Conservation (phyloP, 352 stramenopile species). For the Globisporangium spiculum region DNA sequence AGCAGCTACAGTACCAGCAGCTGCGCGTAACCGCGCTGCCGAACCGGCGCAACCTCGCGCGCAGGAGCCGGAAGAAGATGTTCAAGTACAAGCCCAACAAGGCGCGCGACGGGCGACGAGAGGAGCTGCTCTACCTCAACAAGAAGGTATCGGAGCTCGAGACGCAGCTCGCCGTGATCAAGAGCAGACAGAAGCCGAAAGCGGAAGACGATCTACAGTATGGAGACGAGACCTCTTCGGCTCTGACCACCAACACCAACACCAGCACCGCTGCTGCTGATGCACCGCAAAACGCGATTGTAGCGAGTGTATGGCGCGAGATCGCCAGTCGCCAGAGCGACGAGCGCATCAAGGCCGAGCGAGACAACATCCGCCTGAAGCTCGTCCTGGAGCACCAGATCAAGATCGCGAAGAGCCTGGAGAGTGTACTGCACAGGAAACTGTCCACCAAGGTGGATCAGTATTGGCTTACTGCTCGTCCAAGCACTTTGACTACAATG, state of each 20-base stretch:
- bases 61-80: conserved; percentile 20
- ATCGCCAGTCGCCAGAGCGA: conserved; percentile 40
- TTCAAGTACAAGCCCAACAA: conserved; percentile 37
- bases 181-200: conserved; percentile 17
- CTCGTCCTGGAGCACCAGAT: conserved; percentile 22
- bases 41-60: conserved; percentile 10
- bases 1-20: conserved; percentile 1
- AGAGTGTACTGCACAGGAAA: conserved; percentile 16
- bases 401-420: conserved; percentile 22
- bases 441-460: conserved; percentile 13
- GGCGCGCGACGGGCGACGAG: conserved; percentile 32
- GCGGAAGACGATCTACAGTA: not conserved
- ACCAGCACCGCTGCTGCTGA: not conserved
- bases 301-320: conserved; percentile 32
- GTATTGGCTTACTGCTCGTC: not conserved
- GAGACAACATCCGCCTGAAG: conserved; percentile 22
- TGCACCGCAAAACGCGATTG: not conserved
- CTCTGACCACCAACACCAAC: not conserved
- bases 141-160: conserved; percentile 44
- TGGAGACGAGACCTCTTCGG: too few species aligned
- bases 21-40: conserved; percentile 11
- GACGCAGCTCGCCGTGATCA: conserved; percentile 26
- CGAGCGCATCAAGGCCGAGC: conserved; percentile 17
- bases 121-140: conserved; percentile 44
- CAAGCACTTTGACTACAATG: not conserved